These are phyloP conservation scores for Lenzites betulinus DNA, from an alignment of 768 basidiomycete genomes.

Conservation along the genomic window DNA sequence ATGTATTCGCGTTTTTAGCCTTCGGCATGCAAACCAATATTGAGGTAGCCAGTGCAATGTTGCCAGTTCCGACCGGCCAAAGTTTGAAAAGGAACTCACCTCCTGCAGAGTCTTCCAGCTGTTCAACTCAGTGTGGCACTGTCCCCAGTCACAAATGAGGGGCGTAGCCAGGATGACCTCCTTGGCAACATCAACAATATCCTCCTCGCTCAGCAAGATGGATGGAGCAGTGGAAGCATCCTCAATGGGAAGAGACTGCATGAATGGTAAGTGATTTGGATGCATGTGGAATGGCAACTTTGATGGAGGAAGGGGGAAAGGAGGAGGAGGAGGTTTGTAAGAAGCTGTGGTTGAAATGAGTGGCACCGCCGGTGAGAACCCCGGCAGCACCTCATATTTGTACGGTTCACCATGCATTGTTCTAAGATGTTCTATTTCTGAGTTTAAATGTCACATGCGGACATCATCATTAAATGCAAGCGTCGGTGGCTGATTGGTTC, in stretches of 20 bases:
- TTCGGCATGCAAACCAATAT: too few species aligned
- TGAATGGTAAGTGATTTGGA: not conserved
- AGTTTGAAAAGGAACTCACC: conserved; percentile 15
- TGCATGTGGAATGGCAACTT: too few species aligned
- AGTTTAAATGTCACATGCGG: too few species aligned
- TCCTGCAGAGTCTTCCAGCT: conserved; percentile 22
- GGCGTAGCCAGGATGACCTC: conserved; percentile 6
- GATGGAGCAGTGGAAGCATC: not conserved
- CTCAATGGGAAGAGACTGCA: not conserved
- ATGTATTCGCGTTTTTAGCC: too few species aligned
- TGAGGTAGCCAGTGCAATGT: too few species aligned
- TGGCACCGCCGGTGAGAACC: too few species aligned
- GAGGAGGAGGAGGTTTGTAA: not conserved
- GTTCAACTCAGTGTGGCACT: conserved; percentile 18
- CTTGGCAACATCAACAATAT: conserved; percentile 14
- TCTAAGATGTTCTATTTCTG: too few species aligned
- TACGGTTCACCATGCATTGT: too few species aligned
- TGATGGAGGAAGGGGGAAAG: not conserved
- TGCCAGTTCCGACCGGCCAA: too few species aligned
- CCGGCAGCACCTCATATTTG: too few species aligned
- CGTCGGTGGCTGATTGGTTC: too few species aligned
- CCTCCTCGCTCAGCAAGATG: not conserved
- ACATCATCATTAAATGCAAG: too few species aligned
- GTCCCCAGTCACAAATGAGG: conserved; percentile 17
- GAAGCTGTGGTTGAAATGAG: not conserved